A percentile compares a stretch with the other conserved stretches of the same genome.
Evolutionary conservation across 371 early-diverging fungal genomes (phyloP).

Genomic region (Rhizopus microsporus): DNA sequence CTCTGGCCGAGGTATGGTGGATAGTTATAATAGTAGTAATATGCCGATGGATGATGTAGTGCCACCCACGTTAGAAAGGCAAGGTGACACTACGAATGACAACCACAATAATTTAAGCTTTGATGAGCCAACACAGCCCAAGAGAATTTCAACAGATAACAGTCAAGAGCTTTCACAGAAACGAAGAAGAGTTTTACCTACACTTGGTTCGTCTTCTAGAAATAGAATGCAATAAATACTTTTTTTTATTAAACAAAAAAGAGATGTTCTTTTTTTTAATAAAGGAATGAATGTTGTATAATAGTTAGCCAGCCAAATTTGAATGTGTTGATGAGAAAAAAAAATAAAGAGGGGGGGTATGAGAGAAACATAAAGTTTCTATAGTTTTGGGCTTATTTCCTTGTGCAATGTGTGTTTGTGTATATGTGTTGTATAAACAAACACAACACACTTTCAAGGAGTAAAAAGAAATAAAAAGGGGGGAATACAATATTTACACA

Average conservation of each 20-base stretch:
- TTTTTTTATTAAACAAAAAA: background rate
- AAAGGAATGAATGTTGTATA: background rate
- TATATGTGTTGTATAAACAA: background rate
- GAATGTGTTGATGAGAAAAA: background rate
- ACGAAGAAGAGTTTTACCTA: constrained; percentile 3
- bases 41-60: constrained; percentile 6
- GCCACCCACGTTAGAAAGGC: constrained; percentile 14
- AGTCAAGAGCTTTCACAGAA: background rate
- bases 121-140: background rate
- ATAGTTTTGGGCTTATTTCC: background rate
- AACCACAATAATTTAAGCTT: constrained; percentile 4
- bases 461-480: background rate
- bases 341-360: background rate
- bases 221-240: constrained; percentile 1
- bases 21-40: background rate
- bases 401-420: constrained; percentile 1
- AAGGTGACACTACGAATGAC: constrained; percentile 16
- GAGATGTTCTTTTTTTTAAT: background rate
- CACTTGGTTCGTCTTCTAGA: background rate
- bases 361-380: no score
- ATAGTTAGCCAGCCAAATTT: background rate
- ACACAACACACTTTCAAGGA: constrained; percentile 1
- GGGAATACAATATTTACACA: background rate
- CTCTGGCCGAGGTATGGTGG: background rate
- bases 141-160: background rate